Conservation (phyloP, 139 green algal species). For the Chlamydomonas sp. region DNA sequence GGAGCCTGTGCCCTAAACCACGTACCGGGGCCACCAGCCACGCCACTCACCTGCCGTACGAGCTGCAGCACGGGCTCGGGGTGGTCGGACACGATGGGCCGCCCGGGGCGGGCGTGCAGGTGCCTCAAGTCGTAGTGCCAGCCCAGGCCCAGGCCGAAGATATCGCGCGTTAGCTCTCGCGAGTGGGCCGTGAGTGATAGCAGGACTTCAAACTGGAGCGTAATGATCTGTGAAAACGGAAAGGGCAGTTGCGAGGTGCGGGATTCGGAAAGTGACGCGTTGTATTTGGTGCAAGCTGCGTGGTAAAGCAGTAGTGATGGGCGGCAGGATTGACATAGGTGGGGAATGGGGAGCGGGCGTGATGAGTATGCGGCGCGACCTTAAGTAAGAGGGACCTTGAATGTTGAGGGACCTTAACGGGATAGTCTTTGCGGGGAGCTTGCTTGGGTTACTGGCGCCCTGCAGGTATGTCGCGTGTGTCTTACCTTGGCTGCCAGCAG, state of each 20-base stretch:
- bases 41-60: neutral
- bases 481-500: conserved; percentile 22
- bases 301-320: too few species aligned
- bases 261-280: too few species aligned
- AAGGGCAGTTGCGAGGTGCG: neutral
- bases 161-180: conserved; percentile 16
- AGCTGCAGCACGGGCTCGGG: neutral
- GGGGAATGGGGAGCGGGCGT: too few species aligned
- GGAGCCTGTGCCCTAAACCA: neutral
- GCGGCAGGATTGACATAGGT: too few species aligned
- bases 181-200: neutral
- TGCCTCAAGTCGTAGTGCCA: conserved; percentile 24
- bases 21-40: neutral
- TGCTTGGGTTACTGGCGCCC: too few species aligned
- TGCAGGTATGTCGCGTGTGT: too few species aligned
- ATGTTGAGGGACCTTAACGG: neutral
- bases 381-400: too few species aligned
- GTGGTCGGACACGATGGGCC: neutral
- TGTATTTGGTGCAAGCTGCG: too few species aligned
- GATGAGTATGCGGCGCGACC: too few species aligned
- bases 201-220: conserved; percentile 36
- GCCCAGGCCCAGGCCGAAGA: conserved; percentile 32
- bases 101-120: conserved; percentile 12
- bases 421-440: neutral
- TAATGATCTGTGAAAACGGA: neutral